These are phyloP conservation scores for Mucor plumbeus DNA, from an alignment of 371 early-diverging fungal species.

Conservation along the genomic window DNA sequence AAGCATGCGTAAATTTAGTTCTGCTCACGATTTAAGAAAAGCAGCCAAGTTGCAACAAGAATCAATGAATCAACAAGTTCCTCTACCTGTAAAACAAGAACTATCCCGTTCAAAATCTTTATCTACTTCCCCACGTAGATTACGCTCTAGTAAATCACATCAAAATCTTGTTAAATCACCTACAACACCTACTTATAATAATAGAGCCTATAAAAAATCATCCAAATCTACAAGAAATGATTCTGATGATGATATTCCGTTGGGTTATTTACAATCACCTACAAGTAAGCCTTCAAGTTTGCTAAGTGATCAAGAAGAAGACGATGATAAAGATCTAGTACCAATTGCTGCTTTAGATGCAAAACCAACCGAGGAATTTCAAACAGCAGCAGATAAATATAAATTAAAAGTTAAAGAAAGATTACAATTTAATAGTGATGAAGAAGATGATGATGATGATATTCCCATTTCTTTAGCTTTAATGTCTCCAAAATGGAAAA, in stretches of 20 bases:
- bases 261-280: conserved; percentile 29
- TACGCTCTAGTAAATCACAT: conserved; percentile 6
- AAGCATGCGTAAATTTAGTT: conserved; percentile 23
- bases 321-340: conserved; percentile 37
- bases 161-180: conserved; percentile 17
- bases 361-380: conserved; percentile 19
- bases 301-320: conserved; percentile 33
- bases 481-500: conserved; percentile 16
- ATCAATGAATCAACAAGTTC: conserved; percentile 13
- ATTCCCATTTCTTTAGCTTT: conserved; percentile 28
- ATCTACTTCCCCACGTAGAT: conserved; percentile 8
- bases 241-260: conserved; percentile 30
- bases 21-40: conserved; percentile 27
- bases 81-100: conserved; percentile 3
- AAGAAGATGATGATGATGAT: conserved; percentile 22
- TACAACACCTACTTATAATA: conserved; percentile 2
- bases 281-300: conserved; percentile 31
- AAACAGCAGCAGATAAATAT: conserved; percentile 41
- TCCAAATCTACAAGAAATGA: not conserved
- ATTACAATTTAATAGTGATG: conserved; percentile 24
- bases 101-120: conserved; percentile 27
- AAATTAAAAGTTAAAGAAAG: conserved; percentile 38
- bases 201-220: not conserved
- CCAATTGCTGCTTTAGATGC: conserved; percentile 28
- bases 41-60: conserved; percentile 30